Evolutionary conservation across 495 filamentous ascomycete species (phyloP), one percentile per base, ranked within the genome.

Genomic region (Poronia punctata): DNA sequence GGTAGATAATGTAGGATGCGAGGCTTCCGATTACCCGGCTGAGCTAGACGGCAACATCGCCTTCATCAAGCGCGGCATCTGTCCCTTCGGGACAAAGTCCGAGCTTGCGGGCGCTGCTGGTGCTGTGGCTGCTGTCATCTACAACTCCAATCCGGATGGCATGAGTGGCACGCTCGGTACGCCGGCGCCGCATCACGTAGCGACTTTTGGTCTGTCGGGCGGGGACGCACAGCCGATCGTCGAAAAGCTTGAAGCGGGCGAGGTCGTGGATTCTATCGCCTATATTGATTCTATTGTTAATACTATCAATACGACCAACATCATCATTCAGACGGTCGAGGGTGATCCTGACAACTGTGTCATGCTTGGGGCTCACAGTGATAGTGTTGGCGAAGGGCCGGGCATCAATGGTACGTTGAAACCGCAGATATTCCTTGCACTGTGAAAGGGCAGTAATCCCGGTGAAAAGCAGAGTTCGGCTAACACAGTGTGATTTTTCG

Each of bases 1-100:
- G 19, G 63, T 70, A 7, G 50, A 38, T 18, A 70, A 70, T 37
- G 59, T 70, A 26, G 75, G 72, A 14, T 75, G 73, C 47, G 47
- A 71, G 14, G 54, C 55, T 20, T 54, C 61, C 9, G 71, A 76
- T 44, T 77, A 68, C 43, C 61, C 67, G 2, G 43, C 51, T 11
- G 48, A 61, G 0, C 41, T 74, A 11, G 52, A 45, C 2, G 72
- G 70, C 10, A 64, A 70, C 9, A 73, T 83, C 41, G 77, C 75
- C 21, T 61, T 81, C 34, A 63, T 83, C 32, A 49, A 57, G 35
- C 66, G 79, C n/a, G 78, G 79, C 10, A 64, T 46, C 8, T 83
- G 79, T 57, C 52, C 75, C 2, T 80, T 82, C 49, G 76, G 75
- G 18, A 66, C 65, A 42, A 81, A 81, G 50, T 78, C 76, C 5